A percentile compares a stretch with the other conserved stretches of the same genome.
These are phyloP conservation scores for Aplosporella prunicola DNA, from an alignment of 2,329 filamentous ascomycete genomes.

Conservation along the genomic window DNA sequence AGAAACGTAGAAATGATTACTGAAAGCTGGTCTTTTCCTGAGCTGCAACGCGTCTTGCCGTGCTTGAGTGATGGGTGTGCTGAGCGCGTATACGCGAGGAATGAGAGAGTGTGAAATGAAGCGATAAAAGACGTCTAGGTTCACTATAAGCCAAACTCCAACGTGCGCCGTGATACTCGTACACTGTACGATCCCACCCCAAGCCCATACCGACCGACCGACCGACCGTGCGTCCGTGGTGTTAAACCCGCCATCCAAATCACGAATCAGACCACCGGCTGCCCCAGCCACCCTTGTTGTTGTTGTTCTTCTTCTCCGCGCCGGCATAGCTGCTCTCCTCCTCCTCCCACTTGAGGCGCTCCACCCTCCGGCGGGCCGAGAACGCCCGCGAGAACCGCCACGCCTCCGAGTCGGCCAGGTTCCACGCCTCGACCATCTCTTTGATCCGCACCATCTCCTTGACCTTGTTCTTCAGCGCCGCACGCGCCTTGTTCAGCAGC, in stretches of 20 bases:
- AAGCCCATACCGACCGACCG: no score
- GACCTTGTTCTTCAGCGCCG: slow-evolving; percentile 28
- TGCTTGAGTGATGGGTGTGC: no score
- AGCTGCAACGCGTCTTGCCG: no score
- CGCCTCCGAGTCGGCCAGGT: slow-evolving; percentile 63
- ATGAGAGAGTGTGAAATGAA: no score
- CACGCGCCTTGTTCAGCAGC: slow-evolving; percentile 46
- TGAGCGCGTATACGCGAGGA: no score
- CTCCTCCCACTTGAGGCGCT: slow-evolving; percentile 60
- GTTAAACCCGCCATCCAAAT: neutral
- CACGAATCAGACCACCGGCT: slow-evolving; percentile 7
- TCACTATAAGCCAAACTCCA: no score
- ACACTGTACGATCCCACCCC: no score
- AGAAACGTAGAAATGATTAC: no score
- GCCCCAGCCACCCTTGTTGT: slow-evolving; percentile 29
- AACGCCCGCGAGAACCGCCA: slow-evolving; percentile 68
- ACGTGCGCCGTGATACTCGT: no score
- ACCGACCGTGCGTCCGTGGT: no score
- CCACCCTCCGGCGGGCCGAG: slow-evolving; percentile 51
- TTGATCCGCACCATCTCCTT: slow-evolving; percentile 25
- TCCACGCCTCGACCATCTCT: slow-evolving; percentile 41
- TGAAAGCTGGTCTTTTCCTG: no score
- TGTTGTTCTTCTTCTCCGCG: slow-evolving; percentile 43
- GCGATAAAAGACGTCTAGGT: no score
- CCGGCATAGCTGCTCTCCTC: slow-evolving; percentile 57